Percentiles rank a stretch among this genome's conserved stretches.
phyloP scores from a whole-genome alignment of 1,139 yeast genomes.

The Pichia sp. region DNA sequence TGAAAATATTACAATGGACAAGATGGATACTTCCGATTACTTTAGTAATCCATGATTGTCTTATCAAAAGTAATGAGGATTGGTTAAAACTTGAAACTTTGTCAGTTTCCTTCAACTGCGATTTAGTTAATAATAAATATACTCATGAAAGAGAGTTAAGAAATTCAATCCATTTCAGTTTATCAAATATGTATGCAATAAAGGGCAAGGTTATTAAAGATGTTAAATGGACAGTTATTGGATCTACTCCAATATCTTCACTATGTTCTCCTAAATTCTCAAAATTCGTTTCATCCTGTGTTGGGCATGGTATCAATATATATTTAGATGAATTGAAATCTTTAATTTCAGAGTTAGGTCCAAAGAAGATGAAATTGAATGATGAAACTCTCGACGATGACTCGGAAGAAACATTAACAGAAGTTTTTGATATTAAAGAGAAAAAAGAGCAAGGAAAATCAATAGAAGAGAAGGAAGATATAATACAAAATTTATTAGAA shows the following conservation, averaged over 20 bases:
- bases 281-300: constrained; percentile 7
- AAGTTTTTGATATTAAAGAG: too few relatives aligned
- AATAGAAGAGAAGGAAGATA: neutral
- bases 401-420: neutral
- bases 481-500: neutral
- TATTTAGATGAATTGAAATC: constrained; percentile 7
- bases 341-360: neutral
- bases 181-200: constrained; percentile 9
- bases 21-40: constrained; percentile 16
- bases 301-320: constrained; percentile 11
- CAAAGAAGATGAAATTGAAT: neutral
- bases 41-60: constrained; percentile 13
- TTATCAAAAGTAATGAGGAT: constrained; percentile 4
- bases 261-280: constrained; percentile 3
- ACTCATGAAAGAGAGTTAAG: constrained; percentile 4
- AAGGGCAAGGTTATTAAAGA: constrained; percentile 3
- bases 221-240: constrained; percentile 13
- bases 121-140: neutral
- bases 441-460: too few relatives aligned
- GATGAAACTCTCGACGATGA: neutral
- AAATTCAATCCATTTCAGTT: constrained; percentile 11
- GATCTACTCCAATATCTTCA: constrained; percentile 1
- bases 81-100: constrained; percentile 14
- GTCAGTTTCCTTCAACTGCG: constrained; percentile 13
- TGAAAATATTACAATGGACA: constrained; percentile 6